Percentiles rank a stretch among this genome's conserved stretches.
phyloP scores from a whole-genome alignment of 192 early-diverging fungal species.

The Linderina pennispora region DNA sequence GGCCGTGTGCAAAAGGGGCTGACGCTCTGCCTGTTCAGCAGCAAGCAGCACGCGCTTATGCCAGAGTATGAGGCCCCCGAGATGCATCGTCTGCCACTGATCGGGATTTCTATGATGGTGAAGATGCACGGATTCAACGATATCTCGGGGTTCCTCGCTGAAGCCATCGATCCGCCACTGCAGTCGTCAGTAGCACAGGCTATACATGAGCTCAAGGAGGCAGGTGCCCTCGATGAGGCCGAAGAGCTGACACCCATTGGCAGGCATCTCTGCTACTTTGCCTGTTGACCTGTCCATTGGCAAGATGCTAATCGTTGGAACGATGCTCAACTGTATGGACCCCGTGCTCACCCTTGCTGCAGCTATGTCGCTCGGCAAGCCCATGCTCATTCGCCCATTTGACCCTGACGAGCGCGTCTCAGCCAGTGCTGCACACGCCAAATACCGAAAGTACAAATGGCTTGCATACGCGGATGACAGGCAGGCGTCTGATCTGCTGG shows the following conservation, averaged over 20 bases:
- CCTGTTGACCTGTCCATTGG: conserved; percentile 72
- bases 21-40: conserved; percentile 50
- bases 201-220: conserved; percentile 24
- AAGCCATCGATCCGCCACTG: conserved; percentile 68
- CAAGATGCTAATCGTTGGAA: conserved; percentile 68
- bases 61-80: conserved; percentile 52
- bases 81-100: conserved; percentile 64
- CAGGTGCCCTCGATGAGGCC: conserved; percentile 24
- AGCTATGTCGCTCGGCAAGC: conserved; percentile 25
- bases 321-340: conserved; percentile 70
- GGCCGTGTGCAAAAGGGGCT: conserved; percentile 54
- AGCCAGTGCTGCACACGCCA: neutral
- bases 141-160: conserved; percentile 50
- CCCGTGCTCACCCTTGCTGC: conserved; percentile 68
- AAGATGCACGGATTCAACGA: conserved; percentile 62
- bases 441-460: neutral
- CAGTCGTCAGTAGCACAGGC: conserved; percentile 55
- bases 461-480: conserved; percentile 1
- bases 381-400: conserved; percentile 4
- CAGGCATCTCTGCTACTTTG: conserved; percentile 57
- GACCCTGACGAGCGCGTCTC: neutral
- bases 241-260: conserved; percentile 67
- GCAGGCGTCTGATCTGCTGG: conserved; percentile 16
- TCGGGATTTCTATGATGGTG: conserved; percentile 62
- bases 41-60: conserved; percentile 30